Percentiles rank a stretch among this genome's conserved stretches.
Conservation (phyloP, 805 yeast species). For the Kuraishia capsulata region DNA sequence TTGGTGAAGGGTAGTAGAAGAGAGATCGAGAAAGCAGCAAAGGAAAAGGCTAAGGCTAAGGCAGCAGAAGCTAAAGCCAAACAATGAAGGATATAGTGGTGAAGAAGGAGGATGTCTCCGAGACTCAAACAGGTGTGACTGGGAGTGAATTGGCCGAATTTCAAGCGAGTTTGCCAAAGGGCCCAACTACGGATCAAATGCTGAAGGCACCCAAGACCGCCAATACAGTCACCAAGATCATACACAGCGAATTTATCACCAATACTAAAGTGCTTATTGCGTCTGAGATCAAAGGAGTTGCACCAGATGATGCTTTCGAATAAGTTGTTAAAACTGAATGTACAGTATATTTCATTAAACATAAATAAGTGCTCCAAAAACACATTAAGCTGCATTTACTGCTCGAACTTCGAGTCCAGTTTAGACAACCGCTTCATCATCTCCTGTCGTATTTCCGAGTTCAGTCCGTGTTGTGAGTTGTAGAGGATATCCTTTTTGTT, state of each 20-base stretch:
- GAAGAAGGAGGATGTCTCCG: too few species aligned
- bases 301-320: slow-evolving; percentile 5
- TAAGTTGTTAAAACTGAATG: too few species aligned
- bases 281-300: slow-evolving; percentile 12
- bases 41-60: slow-evolving; percentile 22
- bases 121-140: too few species aligned
- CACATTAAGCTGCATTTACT: neutral
- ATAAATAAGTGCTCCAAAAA: too few species aligned
- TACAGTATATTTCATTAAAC: neutral
- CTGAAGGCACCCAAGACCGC: neutral
- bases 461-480: slow-evolving; percentile 13
- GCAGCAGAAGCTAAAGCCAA: neutral
- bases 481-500: slow-evolving; percentile 10
- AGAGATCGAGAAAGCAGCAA: slow-evolving; percentile 57
- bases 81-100: slow-evolving; percentile 1
- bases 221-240: neutral
- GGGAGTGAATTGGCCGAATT: too few species aligned
- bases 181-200: neutral
- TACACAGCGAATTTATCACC: neutral
- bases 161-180: neutral
- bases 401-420: slow-evolving; percentile 4
- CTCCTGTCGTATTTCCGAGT: slow-evolving; percentile 15
- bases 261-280: slow-evolving; percentile 8
- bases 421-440: slow-evolving; percentile 11
- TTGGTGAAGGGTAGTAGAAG: slow-evolving; percentile 85